Evolutionary conservation across 768 basidiomycete genomes (phyloP), one percentile per base, ranked within the genome.

Genomic region (Pleurotus djamor): DNA sequence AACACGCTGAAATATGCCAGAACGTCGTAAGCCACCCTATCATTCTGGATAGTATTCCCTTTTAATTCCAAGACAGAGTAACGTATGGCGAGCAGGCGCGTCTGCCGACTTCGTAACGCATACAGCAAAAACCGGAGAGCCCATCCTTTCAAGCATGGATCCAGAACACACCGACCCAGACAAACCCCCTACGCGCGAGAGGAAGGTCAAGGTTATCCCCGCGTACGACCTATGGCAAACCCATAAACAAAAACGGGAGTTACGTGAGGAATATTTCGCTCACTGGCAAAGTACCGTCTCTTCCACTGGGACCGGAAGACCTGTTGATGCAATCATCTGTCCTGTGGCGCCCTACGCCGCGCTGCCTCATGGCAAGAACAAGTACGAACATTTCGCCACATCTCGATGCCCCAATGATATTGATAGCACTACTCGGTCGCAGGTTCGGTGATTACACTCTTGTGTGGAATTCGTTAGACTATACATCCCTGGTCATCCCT

Each of bases 271-370:
- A 43, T 83, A 89, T 65, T 72, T 89, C 28, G 82, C 85, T 58
- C 76, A 83, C 38, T 90, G 88, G 88, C 79, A 83, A 51, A 73
- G 66, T 6, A 87, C 87, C 0, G 70, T 70, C 0, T 60, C 57
- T 3, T 62, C 62, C 5, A 91, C 88, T 0, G 82, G 81, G 0
- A 91, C 88, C 1, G 86, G 85, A 0, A 76, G 90, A 0, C 87
- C 88, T 4, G 78, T 92, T 32, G 91, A 92, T 64, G 88, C 87
- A 1, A 84, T 92, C 59, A 86, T 92, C 32, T 78, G 79, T 1
- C 86, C 91, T 7, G 81, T 75, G 0, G 82, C 84, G 6, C 80
- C 88, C 4, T 84, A 79, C 66, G 76, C 82, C 1, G 85, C 89
- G 0, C 75, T 83, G 4, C 88, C 84, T 5, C 88, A 89, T 67